Evolutionary conservation across 2,329 filamentous ascomycete genomes (phyloP), one percentile per base, ranked within the genome.

Genomic region (Penicillium paneum): DNA sequence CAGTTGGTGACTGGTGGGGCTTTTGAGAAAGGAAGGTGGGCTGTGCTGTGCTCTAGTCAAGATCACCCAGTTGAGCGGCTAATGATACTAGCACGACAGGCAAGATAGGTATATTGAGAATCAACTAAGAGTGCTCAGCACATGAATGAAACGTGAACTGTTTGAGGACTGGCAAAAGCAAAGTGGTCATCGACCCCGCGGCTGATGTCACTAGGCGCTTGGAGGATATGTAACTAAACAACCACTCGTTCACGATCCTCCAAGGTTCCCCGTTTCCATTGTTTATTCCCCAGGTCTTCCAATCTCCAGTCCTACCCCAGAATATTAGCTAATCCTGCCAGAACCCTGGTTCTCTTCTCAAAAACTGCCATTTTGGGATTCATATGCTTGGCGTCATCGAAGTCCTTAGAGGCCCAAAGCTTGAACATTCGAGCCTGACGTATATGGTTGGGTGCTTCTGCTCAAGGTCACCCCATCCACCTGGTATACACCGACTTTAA

Each of bases 141-240:
- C 24, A 40, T 17, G 10, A 17, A 36, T 24, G 8, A 36, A 47
- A 45, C 24, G n/a, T 38, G 21, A 21, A 12, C 21, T 29, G 26
- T 43, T 26, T 50, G 8, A 41, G 28, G 15, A 29, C 48, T 43
- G 26, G 34, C 11, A 12, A 41, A 42, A 49, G 17, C 32, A 54
- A 19, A 32, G 24, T 42, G 45, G 50, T 50, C 39, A 54, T 50
- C 39, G 39, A 44, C 51, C 51, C 51, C 52, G 50, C 52, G 46
- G 19, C 51, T 57, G 51, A 57, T 57, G 55, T 57, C 55, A 57
- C 42, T 45, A 42, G 6, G 26, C n/a, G 5, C 10, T 17, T 17
- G 21, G 1, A 24, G 10, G 17, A 24, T 17, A 12, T 35, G n/a
- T 24, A 24, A 5, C 21, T 24, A 24, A 24, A 34, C 32, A 28